These are phyloP conservation scores for Biscutella auriculata DNA, from an alignment of 441 rosid genomes.

Conservation along the genomic window DNA sequence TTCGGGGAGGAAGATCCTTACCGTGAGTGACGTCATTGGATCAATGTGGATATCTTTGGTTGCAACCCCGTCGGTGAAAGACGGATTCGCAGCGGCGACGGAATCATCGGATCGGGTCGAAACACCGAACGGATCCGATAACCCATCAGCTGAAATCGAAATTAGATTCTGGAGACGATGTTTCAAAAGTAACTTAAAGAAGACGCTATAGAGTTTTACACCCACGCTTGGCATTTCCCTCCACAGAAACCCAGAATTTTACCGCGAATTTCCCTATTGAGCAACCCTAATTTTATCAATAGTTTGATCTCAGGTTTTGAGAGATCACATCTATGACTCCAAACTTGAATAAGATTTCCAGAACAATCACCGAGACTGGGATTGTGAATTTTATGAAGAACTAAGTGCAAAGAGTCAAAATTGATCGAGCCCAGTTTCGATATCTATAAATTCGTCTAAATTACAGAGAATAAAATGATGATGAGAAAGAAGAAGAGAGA, in stretches of 20 bases:
- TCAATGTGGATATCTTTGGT: constrained; percentile 68
- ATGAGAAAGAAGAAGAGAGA: constrained; percentile 7
- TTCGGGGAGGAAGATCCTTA: constrained; percentile 64
- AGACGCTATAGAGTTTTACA: constrained; percentile 45
- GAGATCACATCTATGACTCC: constrained; percentile 11
- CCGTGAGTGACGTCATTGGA: constrained; percentile 47
- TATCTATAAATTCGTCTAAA: background rate
- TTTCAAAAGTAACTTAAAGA: constrained; percentile 51
- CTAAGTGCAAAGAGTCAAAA: background rate
- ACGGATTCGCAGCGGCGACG: constrained; percentile 37
- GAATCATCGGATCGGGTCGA: constrained; percentile 48
- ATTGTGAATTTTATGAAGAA: background rate
- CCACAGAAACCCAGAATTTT: background rate
- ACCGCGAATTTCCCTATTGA: background rate
- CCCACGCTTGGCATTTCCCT: constrained; percentile 46
- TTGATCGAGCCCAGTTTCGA: constrained; percentile 8
- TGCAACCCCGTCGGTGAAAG: constrained; percentile 51
- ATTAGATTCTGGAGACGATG: constrained; percentile 36
- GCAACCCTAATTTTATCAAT: too few relatives aligned
- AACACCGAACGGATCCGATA: constrained; percentile 32
- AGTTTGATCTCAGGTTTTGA: background rate
- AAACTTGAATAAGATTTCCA: background rate
- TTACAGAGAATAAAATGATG: constrained; percentile 14
- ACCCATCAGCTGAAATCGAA: constrained; percentile 24
- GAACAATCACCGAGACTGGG: background rate